Evolutionary conservation across 83 land plant genomes (phyloP).

Genomic region (Thuja plicata): DNA sequence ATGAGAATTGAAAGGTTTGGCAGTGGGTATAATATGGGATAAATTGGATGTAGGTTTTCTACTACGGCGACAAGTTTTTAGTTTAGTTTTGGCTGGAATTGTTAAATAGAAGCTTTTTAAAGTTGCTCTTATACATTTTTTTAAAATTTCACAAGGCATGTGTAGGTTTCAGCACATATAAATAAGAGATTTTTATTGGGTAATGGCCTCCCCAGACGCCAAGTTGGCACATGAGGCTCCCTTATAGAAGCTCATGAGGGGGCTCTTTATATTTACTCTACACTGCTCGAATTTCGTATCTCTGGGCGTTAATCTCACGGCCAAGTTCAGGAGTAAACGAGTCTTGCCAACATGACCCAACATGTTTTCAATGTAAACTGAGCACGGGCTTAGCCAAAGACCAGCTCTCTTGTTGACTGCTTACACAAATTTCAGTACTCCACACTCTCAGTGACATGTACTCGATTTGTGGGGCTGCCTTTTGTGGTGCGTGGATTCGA

Average conservation of each 20-base stretch:
- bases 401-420: not conserved
- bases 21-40: not conserved
- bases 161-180: not conserved
- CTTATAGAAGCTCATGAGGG: not conserved
- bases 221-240: not conserved
- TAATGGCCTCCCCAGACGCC: not conserved
- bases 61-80: not conserved
- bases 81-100: not conserved
- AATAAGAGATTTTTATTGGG: not conserved
- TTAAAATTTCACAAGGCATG: not conserved
- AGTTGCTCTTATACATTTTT: not conserved
- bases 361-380: not conserved
- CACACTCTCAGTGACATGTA: not conserved
- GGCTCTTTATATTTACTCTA: not conserved
- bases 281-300: not conserved
- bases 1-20: not conserved
- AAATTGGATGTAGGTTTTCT: not conserved
- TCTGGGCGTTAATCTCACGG: not conserved
- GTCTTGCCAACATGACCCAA: not conserved
- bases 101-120: not conserved
- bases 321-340: not conserved
- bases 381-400: not conserved
- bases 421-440: not conserved
- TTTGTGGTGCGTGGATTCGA: not conserved
- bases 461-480: not conserved